Evolutionary conservation across 2,329 filamentous ascomycete genomes (phyloP), one percentile per base, ranked within the genome.

Genomic region (Aureobasidium mangrovei): DNA sequence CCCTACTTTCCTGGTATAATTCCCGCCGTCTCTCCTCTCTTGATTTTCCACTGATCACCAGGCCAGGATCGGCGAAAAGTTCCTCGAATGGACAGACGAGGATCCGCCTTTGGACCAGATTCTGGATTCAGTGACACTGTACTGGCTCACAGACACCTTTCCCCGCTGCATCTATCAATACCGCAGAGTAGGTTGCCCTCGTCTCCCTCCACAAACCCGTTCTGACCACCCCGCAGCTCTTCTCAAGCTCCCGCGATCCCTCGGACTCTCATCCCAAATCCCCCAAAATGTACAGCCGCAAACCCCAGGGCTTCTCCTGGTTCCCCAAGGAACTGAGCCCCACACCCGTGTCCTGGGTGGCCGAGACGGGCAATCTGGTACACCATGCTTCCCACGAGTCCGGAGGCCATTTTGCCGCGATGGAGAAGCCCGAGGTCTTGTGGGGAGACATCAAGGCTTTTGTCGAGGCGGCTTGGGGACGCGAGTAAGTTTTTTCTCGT

Each of bases 1-100:
- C 79, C 0, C 61, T 84, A 24, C 70, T 85, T 2, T 72, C 75
- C 5, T 85, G 81, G 74, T 60, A 54, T 29, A 55, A 18, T 18
- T 18, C 18, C 18, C 18, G 18, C 18, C 18, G 18, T 18, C 18
- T 18, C 32, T n/a, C 28, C 10, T 31, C 12, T 8, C 8, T 35
- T n/a, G 18, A 18, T 38, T n/a, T 7, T 10, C 18, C 18, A 18
- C 18, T 18, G 18, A 54, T 7, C 4, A 18, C 7, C 39, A 3
- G 2, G n/a, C 55, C 51, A 62, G 79, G 74, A 71, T 82, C 28
- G 77, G 75, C 3, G 79, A 82, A 59, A 82, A 81, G 62, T 77
- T 78, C 54, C 64, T 78, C 0, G 73, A 72, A 4, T 82, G 78
- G 78, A 69, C 68, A 1, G 78, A 81, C 57, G 60, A 67, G 3